A percentile compares a stretch with the other conserved stretches of the same genome.
These are phyloP conservation scores for Aurinia saxatilis DNA, from an alignment of 345 rosid genomes.

Conservation along the genomic window DNA sequence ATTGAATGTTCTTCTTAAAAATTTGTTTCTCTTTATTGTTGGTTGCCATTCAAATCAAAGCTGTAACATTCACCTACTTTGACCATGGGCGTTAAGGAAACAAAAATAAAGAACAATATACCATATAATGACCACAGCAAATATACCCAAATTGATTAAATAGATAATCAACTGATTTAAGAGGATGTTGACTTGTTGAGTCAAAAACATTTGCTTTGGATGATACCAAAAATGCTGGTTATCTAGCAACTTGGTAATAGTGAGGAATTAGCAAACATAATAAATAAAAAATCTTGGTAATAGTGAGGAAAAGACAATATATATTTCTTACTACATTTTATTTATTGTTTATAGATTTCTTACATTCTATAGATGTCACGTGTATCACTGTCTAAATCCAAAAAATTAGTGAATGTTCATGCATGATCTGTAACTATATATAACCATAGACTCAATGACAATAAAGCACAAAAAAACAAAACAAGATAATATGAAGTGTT, in stretches of 20 bases:
- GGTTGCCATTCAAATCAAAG: no score
- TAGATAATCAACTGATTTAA: background rate
- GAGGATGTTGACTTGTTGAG: background rate
- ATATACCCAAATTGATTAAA: background rate
- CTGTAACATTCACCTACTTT: background rate
- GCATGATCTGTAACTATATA: background rate
- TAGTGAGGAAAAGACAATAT: no score
- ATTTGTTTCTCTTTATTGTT: no score
- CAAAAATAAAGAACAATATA: background rate
- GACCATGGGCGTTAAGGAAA: background rate
- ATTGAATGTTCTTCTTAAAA: no score
- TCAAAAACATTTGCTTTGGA: no score
- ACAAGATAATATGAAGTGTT: conserved; percentile 11
- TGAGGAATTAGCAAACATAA: no score
- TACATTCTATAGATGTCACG: background rate
- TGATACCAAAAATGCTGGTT: no score
- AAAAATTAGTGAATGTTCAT: background rate
- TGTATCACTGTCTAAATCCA: conserved; percentile 1
- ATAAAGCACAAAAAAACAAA: background rate
- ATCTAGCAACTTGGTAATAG: no score
- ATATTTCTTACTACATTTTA: no score
- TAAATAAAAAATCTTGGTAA: no score
- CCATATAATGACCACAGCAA: background rate
- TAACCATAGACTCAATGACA: background rate
- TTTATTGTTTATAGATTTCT: background rate